Evolutionary conservation across 140 eudicot genomes (phyloP), one percentile per base, ranked within the genome.

Genomic region (Ambrosia hybrid): DNA sequence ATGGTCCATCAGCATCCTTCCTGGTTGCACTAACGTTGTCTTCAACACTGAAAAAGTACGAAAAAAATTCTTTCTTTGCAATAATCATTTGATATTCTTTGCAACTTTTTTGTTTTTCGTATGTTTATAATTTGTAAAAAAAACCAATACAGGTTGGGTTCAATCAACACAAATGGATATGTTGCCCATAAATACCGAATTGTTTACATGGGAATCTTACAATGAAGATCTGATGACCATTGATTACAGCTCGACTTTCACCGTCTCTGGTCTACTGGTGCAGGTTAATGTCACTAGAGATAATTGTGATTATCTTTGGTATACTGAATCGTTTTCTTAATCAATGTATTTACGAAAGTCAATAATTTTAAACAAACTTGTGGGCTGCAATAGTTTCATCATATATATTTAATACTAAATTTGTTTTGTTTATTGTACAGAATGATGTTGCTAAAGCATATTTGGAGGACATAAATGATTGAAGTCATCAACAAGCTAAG

Each of bases 221-320:
- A 90, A 80, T 74, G 97, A 94, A 78, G 97, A 94, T 80, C 17
- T 86, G 71, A 83, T 83, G 55, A 78, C 91, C 57, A 64, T 56
- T 51, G 95, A 88, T 73, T 96, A 88, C 57, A 59, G 89, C 70
- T 79, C 97, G 34, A 57, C 92, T 14, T 86, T 88, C 64, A 77
- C 90, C 0, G 75, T 88, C 3, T 12, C 74, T 26, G 99, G 99
- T 68, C 83, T 95, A 39, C 55, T 95, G 83, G 99, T 91, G 81
- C 99, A 95, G 78, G 83, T 95, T 76, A 95, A 91, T 74, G 85
- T 88, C 73, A 95, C 99, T 6, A 88, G 95, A 79, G 99, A 95
- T 83, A 67, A 81, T 33, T 88, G 87, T 51, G 99, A 95, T 74
- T 91, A 95, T 68, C 89, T 95, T 14, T 95, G 99, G 99, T 95